phyloP scores from a whole-genome alignment of 2,329 filamentous ascomycete genomes.

The Talaromyces albobiverticillius region DNA sequence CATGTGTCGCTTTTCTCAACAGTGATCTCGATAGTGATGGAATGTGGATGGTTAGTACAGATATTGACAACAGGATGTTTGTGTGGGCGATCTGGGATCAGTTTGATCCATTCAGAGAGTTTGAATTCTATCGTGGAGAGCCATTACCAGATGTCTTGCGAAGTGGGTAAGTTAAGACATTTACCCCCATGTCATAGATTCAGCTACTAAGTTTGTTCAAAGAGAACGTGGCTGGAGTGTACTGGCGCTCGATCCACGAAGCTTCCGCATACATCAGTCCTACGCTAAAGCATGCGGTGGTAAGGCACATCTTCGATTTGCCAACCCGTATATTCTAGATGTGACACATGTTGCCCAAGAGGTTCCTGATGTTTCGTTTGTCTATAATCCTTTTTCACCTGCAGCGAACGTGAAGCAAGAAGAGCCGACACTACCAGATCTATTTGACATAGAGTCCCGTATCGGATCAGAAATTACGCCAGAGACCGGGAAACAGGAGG shows the following conservation, averaged over 20 bases:
- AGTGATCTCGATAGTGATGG: slow-evolving; percentile 54
- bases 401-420: slow-evolving; percentile 20
- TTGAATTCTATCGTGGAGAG: slow-evolving; percentile 29
- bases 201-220: slow-evolving; percentile 15
- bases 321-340: slow-evolving; percentile 25
- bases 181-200: background rate
- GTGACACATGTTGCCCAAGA: slow-evolving; percentile 25
- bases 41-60: slow-evolving; percentile 56
- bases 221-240: slow-evolving; percentile 45
- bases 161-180: slow-evolving; percentile 20
- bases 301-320: slow-evolving; percentile 19
- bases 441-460: slow-evolving; percentile 27
- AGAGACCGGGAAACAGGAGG: background rate
- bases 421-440: slow-evolving; percentile 24
- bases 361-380: slow-evolving; percentile 27
- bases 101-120: slow-evolving; percentile 25
- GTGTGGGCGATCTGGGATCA: slow-evolving; percentile 50
- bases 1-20: slow-evolving; percentile 58
- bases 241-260: slow-evolving; percentile 43
- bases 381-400: slow-evolving; percentile 27
- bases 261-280: slow-evolving; percentile 34
- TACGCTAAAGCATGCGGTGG: slow-evolving; percentile 42
- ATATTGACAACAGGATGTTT: slow-evolving; percentile 51
- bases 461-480: slow-evolving; percentile 14
- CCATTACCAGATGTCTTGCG: slow-evolving; percentile 26